Percentiles rank a stretch among this genome's conserved stretches.
Evolutionary conservation across 768 basidiomycete genomes (phyloP).

Genomic region (Fomitopsis pulvina): DNA sequence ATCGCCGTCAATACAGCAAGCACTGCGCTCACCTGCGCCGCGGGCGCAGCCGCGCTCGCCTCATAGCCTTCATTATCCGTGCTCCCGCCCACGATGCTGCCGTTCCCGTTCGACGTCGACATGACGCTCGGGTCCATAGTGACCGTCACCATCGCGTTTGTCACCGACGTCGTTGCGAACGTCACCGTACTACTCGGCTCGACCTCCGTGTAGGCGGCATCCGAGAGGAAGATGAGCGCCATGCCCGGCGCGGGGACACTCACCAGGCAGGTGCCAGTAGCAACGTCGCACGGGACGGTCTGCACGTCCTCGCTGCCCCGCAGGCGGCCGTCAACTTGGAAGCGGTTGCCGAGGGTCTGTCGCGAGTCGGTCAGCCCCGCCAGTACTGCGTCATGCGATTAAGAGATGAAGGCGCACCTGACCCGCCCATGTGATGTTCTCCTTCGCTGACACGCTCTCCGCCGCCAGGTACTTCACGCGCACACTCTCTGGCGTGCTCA

Average conservation of each 20-base stretch:
- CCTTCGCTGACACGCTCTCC: slow-evolving; percentile 48
- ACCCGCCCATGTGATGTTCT: slow-evolving; percentile 71
- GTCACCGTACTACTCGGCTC: slow-evolving; percentile 32
- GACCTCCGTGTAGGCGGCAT: slow-evolving; percentile 30
- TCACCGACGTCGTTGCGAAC: slow-evolving; percentile 53
- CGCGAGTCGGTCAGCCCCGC: neutral
- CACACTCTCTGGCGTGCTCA: slow-evolving; percentile 37
- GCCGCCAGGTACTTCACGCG: slow-evolving; percentile 57
- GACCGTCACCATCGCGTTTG: slow-evolving; percentile 46
- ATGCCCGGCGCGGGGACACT: slow-evolving; percentile 65
- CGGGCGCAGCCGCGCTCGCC: neutral
- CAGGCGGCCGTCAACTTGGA: slow-evolving; percentile 63
- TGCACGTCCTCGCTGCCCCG: slow-evolving; percentile 47
- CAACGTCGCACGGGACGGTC: slow-evolving; percentile 53
- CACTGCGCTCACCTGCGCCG: neutral
- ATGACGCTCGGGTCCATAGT: slow-evolving; percentile 49
- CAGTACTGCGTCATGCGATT: neutral
- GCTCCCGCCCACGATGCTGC: neutral
- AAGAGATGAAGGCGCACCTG: slow-evolving; percentile 39
- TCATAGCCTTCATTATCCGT: neutral
- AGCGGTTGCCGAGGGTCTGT: slow-evolving; percentile 55
- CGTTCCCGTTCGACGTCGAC: slow-evolving; percentile 58
- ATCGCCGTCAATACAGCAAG: neutral
- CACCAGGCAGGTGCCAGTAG: slow-evolving; percentile 48
- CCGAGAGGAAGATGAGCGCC: slow-evolving; percentile 66